Evolutionary conservation across 495 filamentous ascomycete genomes (phyloP), one percentile per base, ranked within the genome.

Genomic region (Cetradonia linearis): DNA sequence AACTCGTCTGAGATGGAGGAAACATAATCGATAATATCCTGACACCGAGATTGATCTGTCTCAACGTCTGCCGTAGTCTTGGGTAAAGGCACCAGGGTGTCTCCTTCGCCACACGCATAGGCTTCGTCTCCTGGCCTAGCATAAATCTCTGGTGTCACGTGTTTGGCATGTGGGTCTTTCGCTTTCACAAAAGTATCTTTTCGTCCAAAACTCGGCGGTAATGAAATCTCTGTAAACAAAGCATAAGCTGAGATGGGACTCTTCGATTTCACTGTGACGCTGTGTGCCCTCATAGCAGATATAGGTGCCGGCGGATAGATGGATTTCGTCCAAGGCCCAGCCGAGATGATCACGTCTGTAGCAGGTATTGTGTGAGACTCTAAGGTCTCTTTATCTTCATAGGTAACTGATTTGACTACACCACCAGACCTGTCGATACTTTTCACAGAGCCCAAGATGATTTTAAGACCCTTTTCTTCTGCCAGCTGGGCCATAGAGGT

Each of bases 21-120:
- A 33, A 92, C 84, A 63, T 95, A 88, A 59, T 91, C 83, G 47
- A 92, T 78, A 58, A 98, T 83, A 63, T 97, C 92, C 70, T 95
- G 86, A 71, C 92, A 96, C 55, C 88, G 83, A 8, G 73, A 70
- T 49, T 81, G 75, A 69, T 96, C 91, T 50, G 86, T 82, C 65
- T 87, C 74, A 14, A 98, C 93, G 23, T 86, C 78, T 58, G 87
- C 86, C 10, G 87, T 85, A 2, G 85, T 83, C 27, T 79, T 77
- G 1, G 93, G 93, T 7, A 98, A 77, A 1, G 89, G 86, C 4
- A 88, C 80, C 8, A 73, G 68, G 30, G 77, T 79, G 68, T 98
- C 94, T 48, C 91, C 89, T 69, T 95, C 90, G 42, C 93, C 88
- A 69, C 93, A 98, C 33, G 88, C 89, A 70, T 97, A 98, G 42